Evolutionary conservation across 2,329 filamentous ascomycete species (phyloP).

Genomic region (Fusarium sp.): DNA sequence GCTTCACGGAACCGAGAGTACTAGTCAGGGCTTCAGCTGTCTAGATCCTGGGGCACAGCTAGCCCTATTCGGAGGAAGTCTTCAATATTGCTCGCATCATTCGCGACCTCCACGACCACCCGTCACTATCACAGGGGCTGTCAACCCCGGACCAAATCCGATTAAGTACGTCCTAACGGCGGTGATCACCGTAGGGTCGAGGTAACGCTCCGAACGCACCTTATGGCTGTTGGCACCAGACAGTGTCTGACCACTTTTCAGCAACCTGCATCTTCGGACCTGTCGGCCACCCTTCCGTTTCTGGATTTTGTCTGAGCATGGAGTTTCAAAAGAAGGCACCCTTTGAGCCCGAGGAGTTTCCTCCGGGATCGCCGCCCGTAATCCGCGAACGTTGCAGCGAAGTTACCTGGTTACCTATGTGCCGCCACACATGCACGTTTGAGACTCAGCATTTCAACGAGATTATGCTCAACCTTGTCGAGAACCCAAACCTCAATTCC

Average conservation of each 20-base stretch:
- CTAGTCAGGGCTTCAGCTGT: conserved; percentile 9
- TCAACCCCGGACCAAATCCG: background rate
- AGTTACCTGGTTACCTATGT: conserved; percentile 63
- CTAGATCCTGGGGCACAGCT: conserved; percentile 2
- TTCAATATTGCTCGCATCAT: background rate
- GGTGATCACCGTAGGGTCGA: background rate
- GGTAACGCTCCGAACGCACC: background rate
- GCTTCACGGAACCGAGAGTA: conserved; percentile 8
- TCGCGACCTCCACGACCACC: background rate
- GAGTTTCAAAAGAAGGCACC: conserved; percentile 34
- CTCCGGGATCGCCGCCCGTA: conserved; percentile 39
- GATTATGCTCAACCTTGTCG: conserved; percentile 79
- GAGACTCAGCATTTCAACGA: conserved; percentile 69
- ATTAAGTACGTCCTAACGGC: background rate
- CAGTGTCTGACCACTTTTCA: conserved; percentile 14
- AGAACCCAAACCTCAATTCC: conserved; percentile 83
- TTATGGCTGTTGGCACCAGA: background rate
- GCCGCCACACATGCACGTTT: conserved; percentile 69
- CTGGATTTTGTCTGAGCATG: conserved; percentile 22
- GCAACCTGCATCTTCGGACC: conserved; percentile 4
- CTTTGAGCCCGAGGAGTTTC: conserved; percentile 46
- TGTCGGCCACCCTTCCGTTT: conserved; percentile 1
- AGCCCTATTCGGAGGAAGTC: conserved; percentile 1
- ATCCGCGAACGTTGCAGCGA: conserved; percentile 42
- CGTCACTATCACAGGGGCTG: background rate